These are phyloP conservation scores for Verticillium albo-atrum DNA, from an alignment of 2,329 filamentous ascomycete genomes.

Conservation along the genomic window DNA sequence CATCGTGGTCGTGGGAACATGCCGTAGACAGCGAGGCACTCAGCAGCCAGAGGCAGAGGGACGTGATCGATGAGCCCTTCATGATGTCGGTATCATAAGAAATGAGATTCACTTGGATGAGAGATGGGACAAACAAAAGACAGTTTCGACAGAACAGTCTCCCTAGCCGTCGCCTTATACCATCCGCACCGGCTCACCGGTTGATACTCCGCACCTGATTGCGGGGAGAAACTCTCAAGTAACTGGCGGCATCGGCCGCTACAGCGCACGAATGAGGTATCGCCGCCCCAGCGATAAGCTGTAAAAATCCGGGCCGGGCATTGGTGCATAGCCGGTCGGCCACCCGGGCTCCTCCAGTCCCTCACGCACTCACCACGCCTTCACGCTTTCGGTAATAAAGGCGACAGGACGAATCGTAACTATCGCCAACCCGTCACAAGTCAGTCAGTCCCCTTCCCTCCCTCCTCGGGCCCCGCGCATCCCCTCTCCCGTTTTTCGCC, in stretches of 20 bases:
- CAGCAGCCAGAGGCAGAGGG: conserved; percentile 4
- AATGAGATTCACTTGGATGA: neutral
- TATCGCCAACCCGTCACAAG: no score
- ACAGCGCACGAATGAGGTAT: neutral
- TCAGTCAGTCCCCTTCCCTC: no score
- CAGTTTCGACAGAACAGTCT: neutral
- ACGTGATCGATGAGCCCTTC: conserved; percentile 7
- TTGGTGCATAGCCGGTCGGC: neutral
- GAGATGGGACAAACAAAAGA: neutral
- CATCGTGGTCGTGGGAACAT: conserved; percentile 25
- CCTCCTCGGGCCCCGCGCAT: no score
- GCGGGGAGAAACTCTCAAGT: neutral
- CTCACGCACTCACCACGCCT: no score
- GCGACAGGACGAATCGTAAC: no score
- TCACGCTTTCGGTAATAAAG: no score
- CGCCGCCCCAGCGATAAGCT: neutral
- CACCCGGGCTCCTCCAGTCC: neutral
- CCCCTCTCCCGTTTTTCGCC: no score
- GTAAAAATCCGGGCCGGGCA: neutral
- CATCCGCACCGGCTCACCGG: neutral
- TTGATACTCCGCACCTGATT: neutral
- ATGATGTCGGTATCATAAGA: no score
- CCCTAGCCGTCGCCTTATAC: neutral
- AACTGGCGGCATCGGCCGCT: neutral
- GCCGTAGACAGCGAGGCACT: conserved; percentile 20